Evolutionary conservation across 331 rosid genomes (phyloP).

Genomic region (Dryas integrifolia): DNA sequence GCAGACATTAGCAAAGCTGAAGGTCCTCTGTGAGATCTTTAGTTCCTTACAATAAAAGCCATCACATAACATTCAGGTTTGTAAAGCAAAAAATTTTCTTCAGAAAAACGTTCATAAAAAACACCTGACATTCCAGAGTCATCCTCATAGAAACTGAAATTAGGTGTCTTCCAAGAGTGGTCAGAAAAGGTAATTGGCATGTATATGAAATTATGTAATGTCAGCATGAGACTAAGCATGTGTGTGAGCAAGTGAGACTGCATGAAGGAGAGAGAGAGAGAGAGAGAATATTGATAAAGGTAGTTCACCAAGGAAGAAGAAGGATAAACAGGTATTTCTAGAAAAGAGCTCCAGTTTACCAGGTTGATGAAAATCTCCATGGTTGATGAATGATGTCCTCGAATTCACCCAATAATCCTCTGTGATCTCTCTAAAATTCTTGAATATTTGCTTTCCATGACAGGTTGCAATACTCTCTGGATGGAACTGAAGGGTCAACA

Average conservation of each 20-base stretch:
- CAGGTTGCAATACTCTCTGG: conserved; percentile 95
- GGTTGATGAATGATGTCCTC: conserved; percentile 39
- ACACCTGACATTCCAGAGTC: background rate
- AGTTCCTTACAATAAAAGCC: conserved; percentile 21
- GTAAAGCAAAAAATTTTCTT: conserved; percentile 10
- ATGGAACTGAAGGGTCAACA: conserved; percentile 78
- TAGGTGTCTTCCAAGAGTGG: background rate
- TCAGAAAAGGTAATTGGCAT: background rate
- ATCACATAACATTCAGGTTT: conserved; percentile 19
- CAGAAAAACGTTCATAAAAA: background rate
- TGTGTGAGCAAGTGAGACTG: conserved; percentile 3
- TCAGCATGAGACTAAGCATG: background rate
- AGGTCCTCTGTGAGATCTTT: conserved; percentile 14
- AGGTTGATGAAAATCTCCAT: conserved; percentile 35
- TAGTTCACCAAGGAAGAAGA: conserved; percentile 11
- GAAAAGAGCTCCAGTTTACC: conserved; percentile 56
- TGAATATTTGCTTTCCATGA: conserved; percentile 80
- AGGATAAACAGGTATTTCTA: conserved; percentile 3
- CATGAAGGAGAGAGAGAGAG: too few species aligned
- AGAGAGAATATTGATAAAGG: background rate
- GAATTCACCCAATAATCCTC: conserved; percentile 70
- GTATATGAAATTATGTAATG: background rate
- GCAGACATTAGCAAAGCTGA: background rate
- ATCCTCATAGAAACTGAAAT: background rate
- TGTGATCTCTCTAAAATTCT: conserved; percentile 81